These are phyloP conservation scores for Colletotrichum gloeosporioides DNA, from an alignment of 2,329 filamentous ascomycete genomes.

Conservation along the genomic window DNA sequence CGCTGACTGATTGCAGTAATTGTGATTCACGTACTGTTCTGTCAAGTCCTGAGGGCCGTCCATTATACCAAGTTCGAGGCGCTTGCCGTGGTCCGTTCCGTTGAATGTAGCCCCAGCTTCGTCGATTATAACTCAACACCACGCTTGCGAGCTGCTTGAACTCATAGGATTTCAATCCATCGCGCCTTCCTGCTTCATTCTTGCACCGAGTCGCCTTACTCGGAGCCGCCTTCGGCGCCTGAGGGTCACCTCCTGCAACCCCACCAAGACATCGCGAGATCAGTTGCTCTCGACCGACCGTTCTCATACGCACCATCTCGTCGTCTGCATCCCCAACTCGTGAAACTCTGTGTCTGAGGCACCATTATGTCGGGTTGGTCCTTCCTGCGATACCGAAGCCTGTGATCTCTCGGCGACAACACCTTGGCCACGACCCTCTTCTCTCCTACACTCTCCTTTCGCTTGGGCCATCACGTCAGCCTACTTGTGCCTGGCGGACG, in stretches of 20 bases:
- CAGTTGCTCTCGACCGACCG: not conserved
- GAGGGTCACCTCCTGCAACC: not conserved
- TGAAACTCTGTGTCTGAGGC: not conserved
- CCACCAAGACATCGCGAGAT: not conserved
- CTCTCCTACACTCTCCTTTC: not conserved
- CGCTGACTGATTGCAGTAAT: not conserved
- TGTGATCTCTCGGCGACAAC: too few relatives aligned
- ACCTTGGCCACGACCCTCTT: too few relatives aligned
- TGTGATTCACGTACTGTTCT: not conserved
- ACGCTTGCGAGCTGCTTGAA: not conserved
- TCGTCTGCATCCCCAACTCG: rapidly evolving
- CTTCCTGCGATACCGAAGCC: not conserved
- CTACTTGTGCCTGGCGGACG: too few relatives aligned
- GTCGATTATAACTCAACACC: not conserved
- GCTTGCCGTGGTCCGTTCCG: not conserved
- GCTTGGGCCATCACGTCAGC: rapidly evolving
- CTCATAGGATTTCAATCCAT: not conserved
- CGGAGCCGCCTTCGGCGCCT: not conserved
- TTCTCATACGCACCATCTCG: not conserved
- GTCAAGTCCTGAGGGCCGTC: not conserved
- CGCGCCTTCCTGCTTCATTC: not conserved
- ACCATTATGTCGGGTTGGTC: not conserved
- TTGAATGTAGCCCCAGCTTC: not conserved
- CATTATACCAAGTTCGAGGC: not conserved
- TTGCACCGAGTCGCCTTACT: not conserved